Evolutionary conservation across 1,284 basidiomycete genomes (phyloP).

Genomic region (Inonotus obliquus): DNA sequence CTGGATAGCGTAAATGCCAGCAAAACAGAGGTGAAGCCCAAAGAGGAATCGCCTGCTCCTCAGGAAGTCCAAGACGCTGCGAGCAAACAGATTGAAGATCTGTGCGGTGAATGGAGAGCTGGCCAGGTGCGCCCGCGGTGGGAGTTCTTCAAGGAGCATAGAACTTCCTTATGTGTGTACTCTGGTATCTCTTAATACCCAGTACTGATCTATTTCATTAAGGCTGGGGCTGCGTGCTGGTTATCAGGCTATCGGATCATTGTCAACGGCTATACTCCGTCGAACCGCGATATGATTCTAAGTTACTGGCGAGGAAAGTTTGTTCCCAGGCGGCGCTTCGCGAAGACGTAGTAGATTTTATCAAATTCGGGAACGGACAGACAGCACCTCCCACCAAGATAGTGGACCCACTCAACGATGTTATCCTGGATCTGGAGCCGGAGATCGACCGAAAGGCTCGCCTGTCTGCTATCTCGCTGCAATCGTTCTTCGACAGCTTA

Average conservation of each 20-base stretch:
- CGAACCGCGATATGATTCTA: conserved; percentile 35
- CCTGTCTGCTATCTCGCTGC: conserved; percentile 35
- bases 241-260: conserved; percentile 45
- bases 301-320: conserved; percentile 42
- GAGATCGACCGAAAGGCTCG: conserved; percentile 3
- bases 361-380: conserved; percentile 48
- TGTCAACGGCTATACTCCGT: conserved; percentile 46
- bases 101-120: conserved; percentile 48
- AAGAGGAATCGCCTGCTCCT: conserved; percentile 13
- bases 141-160: conserved; percentile 44
- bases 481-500: conserved; percentile 52
- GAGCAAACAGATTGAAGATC: conserved; percentile 42
- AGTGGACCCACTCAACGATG: conserved; percentile 1
- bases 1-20: conserved; percentile 24
- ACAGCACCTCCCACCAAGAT: conserved; percentile 18
- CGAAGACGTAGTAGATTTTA: conserved; percentile 50
- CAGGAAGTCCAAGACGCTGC: conserved; percentile 23
- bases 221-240: conserved; percentile 54
- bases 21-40: conserved; percentile 21
- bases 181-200: background rate
- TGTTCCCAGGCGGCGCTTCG: conserved; percentile 48
- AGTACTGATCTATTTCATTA: background rate
- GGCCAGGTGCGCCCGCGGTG: conserved; percentile 44
- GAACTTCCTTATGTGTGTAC: conserved; percentile 39
- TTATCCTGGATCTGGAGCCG: background rate